These are phyloP conservation scores for Aspergillus sergii DNA, from an alignment of 2,329 filamentous ascomycete species.

Conservation along the genomic window DNA sequence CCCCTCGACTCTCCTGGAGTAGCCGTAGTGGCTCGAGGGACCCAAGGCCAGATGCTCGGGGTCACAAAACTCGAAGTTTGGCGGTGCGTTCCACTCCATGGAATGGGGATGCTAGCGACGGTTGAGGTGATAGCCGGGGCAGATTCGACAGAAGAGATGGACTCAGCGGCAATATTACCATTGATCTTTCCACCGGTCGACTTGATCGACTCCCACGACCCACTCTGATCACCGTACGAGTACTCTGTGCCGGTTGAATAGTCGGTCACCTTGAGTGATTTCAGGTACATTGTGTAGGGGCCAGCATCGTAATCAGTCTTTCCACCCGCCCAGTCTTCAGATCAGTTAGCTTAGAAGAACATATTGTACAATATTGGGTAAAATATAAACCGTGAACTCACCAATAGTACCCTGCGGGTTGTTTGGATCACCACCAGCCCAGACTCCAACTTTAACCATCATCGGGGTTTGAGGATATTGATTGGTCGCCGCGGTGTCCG, in stretches of 20 bases:
- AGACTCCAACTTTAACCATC: conserved; percentile 88
- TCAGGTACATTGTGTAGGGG: conserved; percentile 84
- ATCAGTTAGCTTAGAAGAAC: conserved; percentile 17
- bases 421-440: conserved; percentile 83
- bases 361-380: neutral
- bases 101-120: conserved; percentile 65
- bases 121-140: conserved; percentile 67
- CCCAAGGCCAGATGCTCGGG: conserved; percentile 71
- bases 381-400: conserved; percentile 31
- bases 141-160: conserved; percentile 43
- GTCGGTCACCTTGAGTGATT: conserved; percentile 76
- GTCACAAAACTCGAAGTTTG: conserved; percentile 52
- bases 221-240: conserved; percentile 75
- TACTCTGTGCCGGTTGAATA: conserved; percentile 92
- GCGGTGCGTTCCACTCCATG: conserved; percentile 58
- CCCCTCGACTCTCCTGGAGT: conserved; percentile 48
- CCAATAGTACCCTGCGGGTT: conserved; percentile 79
- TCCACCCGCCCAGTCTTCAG: conserved; percentile 76
- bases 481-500: conserved; percentile 64
- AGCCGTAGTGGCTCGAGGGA: conserved; percentile 54
- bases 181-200: conserved; percentile 79
- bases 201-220: conserved; percentile 78
- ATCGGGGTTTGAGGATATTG: conserved; percentile 96
- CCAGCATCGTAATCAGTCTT: conserved; percentile 80
- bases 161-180: conserved; percentile 54